Evolutionary conservation across 257 asterid species (phyloP).

Genomic region (Haberlea rhodopensis): DNA sequence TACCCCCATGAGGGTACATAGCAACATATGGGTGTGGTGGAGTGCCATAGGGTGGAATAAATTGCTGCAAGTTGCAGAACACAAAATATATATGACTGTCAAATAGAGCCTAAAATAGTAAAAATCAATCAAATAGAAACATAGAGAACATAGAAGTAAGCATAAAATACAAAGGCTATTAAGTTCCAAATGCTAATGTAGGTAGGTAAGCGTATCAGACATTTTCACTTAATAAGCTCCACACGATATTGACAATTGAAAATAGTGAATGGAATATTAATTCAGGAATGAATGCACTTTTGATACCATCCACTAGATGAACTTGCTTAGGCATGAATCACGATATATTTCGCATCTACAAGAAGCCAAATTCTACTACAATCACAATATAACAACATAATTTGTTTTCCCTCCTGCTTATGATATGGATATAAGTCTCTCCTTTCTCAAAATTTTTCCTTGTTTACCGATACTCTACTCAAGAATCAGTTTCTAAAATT

Average conservation of each 20-base stretch:
- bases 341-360: slow-evolving; percentile 3
- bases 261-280: not conserved
- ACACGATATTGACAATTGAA: not conserved
- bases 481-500: not conserved
- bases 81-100: slow-evolving; percentile 1
- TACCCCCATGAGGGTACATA: slow-evolving; percentile 93
- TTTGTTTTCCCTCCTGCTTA: not conserved
- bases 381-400: not conserved
- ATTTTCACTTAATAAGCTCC: slow-evolving; percentile 1
- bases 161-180: slow-evolving; percentile 4
- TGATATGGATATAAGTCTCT: not conserved
- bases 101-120: slow-evolving; percentile 8
- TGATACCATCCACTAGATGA: not conserved
- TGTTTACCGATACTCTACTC: not conserved
- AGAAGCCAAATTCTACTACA: not conserved
- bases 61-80: slow-evolving; percentile 58
- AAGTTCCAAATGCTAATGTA: not conserved
- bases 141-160: not conserved
- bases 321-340: slow-evolving; percentile 2
- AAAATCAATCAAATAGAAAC: slow-evolving; percentile 3
- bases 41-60: slow-evolving; percentile 93
- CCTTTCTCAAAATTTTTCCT: not conserved
- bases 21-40: slow-evolving; percentile 97
- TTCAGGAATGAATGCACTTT: not conserved
- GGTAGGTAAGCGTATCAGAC: not conserved